Evolutionary conservation across 345 rosid species (phyloP).

Genomic region (Eucalyptus polyanthemos): DNA sequence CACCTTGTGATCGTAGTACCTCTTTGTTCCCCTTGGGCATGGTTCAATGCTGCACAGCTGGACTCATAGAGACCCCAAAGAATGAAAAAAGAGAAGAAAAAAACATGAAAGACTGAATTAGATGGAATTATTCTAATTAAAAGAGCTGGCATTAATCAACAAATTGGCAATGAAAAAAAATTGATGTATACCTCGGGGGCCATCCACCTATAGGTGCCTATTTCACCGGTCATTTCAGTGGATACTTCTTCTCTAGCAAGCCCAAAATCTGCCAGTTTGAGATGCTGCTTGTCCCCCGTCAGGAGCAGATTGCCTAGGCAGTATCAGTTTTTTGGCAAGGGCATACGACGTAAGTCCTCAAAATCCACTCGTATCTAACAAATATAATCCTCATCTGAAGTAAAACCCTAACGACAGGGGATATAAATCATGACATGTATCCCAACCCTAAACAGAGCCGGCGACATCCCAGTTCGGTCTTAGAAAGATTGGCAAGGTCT

Average conservation of each 20-base stretch:
- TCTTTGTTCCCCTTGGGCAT: constrained; percentile 17
- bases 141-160: background rate
- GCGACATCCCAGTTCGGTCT: too few relatives aligned
- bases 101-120: background rate
- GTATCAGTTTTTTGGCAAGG: background rate
- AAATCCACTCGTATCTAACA: background rate
- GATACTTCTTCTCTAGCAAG: constrained; percentile 30
- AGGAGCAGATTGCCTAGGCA: constrained; percentile 41
- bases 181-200: constrained; percentile 49
- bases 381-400: background rate
- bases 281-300: constrained; percentile 14
- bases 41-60: constrained; percentile 37
- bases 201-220: constrained; percentile 63
- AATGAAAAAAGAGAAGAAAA: background rate
- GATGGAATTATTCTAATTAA: background rate
- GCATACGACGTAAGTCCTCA: background rate
- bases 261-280: constrained; percentile 56
- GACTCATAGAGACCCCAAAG: background rate
- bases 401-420: background rate
- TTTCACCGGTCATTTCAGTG: constrained; percentile 40
- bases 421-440: background rate
- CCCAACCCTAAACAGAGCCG: too few relatives aligned
- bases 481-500: too few relatives aligned
- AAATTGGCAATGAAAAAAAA: background rate
- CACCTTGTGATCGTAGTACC: constrained; percentile 50